Evolutionary conservation across 495 filamentous ascomycete genomes (phyloP), one percentile per base, ranked within the genome.

Genomic region (Aspergillus baeticus): DNA sequence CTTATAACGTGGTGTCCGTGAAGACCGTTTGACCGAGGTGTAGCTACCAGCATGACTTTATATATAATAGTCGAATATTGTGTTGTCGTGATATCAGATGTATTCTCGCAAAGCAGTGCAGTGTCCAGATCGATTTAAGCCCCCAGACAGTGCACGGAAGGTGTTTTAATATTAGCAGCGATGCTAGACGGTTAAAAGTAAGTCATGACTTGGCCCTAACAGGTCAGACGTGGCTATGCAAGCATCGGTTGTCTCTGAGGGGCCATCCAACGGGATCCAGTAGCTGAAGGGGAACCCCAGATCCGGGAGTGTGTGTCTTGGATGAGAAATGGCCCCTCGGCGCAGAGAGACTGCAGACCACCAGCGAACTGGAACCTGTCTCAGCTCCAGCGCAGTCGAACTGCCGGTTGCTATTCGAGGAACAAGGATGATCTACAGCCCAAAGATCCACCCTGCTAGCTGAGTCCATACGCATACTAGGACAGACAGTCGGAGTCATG

Each of bases 181-280:
- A 37, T 15, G 4, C 35, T 14, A 37, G 14, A 15, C 17, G 37
- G 37, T 7, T 6, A 5, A 15, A 41, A 41, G 17, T 10, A 11
- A 36, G 47, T n/a, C 34, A 50, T 14, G 29, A 47, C 29, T 18
- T 11, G 7, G 44, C 42, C 31, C 17, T 29, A 3, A 29, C 8
- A 46, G 23, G 63, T 66, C 54, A 66, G 63, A 66, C 55, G 63
- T 61, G 63, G 63, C 63, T 66, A 63, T 66, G 63, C 63, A 58
- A 8, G 17, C 14, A 14, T 7, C 26, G 13, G 15, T 22, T 53
- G 26, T 41, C 33, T 47, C 43, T 57, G 43, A n/a, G 48, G 55
- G 59, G 56, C 58, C 54, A 50, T 26, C 56, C 34, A 55, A 57
- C 37, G 13, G 23, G 42, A 37, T n/a, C n/a, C n/a, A n/a, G n/a